Evolutionary conservation across 2,329 filamentous ascomycete genomes (phyloP), one percentile per base, ranked within the genome.

Genomic region (Colletotrichum sp.): DNA sequence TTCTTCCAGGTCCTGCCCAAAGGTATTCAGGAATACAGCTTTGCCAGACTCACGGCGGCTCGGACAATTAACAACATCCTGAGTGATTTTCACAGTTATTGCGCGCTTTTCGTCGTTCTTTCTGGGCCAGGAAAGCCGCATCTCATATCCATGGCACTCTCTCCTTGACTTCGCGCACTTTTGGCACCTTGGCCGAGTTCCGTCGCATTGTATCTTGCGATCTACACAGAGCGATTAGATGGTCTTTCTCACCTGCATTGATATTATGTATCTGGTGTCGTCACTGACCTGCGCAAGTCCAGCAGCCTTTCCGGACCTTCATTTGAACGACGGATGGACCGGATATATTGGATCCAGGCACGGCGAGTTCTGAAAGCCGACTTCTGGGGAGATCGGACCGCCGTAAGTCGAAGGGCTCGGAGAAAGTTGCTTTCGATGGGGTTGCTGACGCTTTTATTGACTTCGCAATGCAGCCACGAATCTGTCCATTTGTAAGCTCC

Each of bases 271-370:
- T 3, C 3, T 16, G 13, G 1, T 0, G 1, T n/a, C 1, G 8
- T 0, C 27, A 72, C 70, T 72, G n/a, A 72, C 70, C 64, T 62
- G 70, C 36, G 5, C 70, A 72, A 2, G 70, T 72, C 70, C 65
- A 73, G 28, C 65, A 73, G 13, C 65, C 55, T 18, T 32, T 73
- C 22, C 65, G 65, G n/a, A n/a, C 15, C 30, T 55, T 73, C 70
- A 70, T 73, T 25, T 9, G 1, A 15, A 1, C 22, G 56, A 36
- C 13, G 6, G 13, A 25, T 56, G n/a, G 3, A 18, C 8, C 1
- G 9, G 27, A 15, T 2, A 6, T 34, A 3, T 4, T 25, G 3
- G 18, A 6, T 6, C 7, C 9, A 10, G 25, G 13, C 16, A 10
- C 13, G 18, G 30, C 27, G 6, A 8, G 30, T 32, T 27, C 55